Evolutionary conservation across 169 alveolate genomes (phyloP).

Genomic region (Plasmodium fragile): DNA sequence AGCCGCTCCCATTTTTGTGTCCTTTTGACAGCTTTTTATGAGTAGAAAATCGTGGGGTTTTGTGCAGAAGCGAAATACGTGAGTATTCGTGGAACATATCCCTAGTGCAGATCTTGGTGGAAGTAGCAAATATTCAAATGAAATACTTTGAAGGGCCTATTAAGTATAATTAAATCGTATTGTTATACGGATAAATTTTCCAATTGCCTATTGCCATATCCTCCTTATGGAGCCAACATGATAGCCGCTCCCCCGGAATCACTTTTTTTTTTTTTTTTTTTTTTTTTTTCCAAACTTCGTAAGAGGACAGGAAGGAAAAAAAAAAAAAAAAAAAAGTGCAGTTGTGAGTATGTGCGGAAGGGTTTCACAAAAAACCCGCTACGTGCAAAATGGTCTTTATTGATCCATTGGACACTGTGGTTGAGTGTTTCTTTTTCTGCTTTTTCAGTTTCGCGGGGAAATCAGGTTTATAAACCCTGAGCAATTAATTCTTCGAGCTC

Average conservation of each 20-base stretch:
- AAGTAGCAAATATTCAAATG: slow-evolving; percentile 93
- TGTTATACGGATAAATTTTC: not conserved
- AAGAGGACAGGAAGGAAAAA: not conserved
- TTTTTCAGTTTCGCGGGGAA: not conserved
- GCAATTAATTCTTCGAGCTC: not conserved
- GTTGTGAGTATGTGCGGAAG: not conserved
- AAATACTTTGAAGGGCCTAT: slow-evolving; percentile 89
- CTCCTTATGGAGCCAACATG: slow-evolving; percentile 1
- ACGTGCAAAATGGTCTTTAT: not conserved
- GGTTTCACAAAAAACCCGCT: not conserved
- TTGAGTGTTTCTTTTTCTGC: not conserved
- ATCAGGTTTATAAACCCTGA: slow-evolving; percentile 14
- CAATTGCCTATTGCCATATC: not conserved
- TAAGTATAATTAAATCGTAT: not conserved
- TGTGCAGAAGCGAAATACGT: slow-evolving; percentile 91
- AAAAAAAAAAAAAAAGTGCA: not conserved
- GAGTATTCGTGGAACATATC: slow-evolving; percentile 91
- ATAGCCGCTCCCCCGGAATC: slow-evolving; percentile 11
- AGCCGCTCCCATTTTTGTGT: not conserved
- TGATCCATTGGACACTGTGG: not conserved
- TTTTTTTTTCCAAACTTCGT: not conserved
- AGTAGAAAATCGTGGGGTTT: slow-evolving; percentile 78
- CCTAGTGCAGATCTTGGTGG: slow-evolving; percentile 96
- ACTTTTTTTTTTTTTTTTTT: not conserved
- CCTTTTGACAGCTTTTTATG: slow-evolving; percentile 1